Percentiles rank a stretch among this genome's conserved stretches.
Conservation (phyloP, 768 basidiomycete species). For the Naematelia encephala region DNA sequence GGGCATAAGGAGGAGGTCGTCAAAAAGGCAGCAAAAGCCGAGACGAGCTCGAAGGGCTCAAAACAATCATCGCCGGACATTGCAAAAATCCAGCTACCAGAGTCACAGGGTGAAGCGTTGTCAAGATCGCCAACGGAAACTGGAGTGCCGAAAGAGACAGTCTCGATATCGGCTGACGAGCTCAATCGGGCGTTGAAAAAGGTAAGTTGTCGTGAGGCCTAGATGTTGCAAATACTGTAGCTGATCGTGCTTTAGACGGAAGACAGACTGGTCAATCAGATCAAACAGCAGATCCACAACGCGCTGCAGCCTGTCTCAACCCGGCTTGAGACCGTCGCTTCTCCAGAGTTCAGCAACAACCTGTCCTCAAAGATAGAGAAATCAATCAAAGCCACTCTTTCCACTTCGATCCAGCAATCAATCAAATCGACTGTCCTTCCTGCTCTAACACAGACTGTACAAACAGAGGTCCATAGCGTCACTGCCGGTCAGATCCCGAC, state of each 20-base stretch:
- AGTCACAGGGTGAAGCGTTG: neutral
- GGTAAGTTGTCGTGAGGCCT: constrained; percentile 16
- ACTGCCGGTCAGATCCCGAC: constrained; percentile 18
- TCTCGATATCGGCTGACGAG: constrained; percentile 10
- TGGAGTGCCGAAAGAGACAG: neutral
- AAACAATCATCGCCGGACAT: constrained; percentile 6
- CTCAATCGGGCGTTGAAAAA: constrained; percentile 28
- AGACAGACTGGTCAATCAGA: constrained; percentile 24
- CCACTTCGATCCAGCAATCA: constrained; percentile 13
- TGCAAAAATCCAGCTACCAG: constrained; percentile 19
- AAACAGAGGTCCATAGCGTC: constrained; percentile 22
- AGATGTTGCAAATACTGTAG: neutral
- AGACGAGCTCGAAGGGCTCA: neutral
- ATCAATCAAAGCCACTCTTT: constrained; percentile 21
- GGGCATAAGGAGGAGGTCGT: neutral
- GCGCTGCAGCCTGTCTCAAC: constrained; percentile 19
- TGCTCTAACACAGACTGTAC: constrained; percentile 14
- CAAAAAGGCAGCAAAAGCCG: neutral
- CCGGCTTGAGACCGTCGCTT: constrained; percentile 22
- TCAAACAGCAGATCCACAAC: constrained; percentile 24
- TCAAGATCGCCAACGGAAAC: neutral
- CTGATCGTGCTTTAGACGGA: constrained; percentile 23
- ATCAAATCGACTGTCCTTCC: constrained; percentile 33
- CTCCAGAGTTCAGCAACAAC: constrained; percentile 20
- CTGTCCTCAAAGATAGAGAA: constrained; percentile 25